phyloP scores from a whole-genome alignment of 768 basidiomycete genomes.

The Zangia roseola region DNA sequence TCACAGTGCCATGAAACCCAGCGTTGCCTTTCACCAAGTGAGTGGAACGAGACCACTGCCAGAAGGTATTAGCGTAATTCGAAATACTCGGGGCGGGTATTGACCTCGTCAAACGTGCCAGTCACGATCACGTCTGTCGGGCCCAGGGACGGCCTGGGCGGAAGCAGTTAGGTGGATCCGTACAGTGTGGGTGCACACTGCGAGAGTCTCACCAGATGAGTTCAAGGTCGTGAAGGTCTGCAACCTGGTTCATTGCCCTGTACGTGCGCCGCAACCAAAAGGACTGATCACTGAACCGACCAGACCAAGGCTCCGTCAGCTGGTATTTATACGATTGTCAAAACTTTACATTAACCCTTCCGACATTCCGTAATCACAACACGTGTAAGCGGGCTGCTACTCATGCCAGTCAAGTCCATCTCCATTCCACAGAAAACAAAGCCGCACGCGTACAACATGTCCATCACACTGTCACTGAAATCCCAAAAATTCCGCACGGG shows the following conservation, averaged over 20 bases:
- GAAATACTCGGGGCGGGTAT: conserved; percentile 18
- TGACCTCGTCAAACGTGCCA: conserved; percentile 76
- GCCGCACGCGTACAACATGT: conserved; percentile 17
- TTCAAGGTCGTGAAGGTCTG: conserved; percentile 48
- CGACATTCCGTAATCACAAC: conserved; percentile 23
- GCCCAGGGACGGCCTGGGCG: conserved; percentile 54
- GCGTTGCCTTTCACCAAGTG: conserved; percentile 49
- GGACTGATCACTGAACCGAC: conserved; percentile 9
- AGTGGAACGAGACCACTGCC: conserved; percentile 60
- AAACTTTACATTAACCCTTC: too few species aligned
- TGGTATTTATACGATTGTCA: conserved; percentile 31
- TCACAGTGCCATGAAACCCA: conserved; percentile 55
- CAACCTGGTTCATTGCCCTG: conserved; percentile 27
- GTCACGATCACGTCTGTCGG: conserved; percentile 64
- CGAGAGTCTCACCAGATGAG: conserved; percentile 48
- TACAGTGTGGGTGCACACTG: conserved; percentile 18
- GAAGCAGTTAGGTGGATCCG: conserved; percentile 5
- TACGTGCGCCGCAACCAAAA: conserved; percentile 19
- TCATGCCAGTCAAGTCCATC: neutral
- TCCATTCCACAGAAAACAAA: neutral
- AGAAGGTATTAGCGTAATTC: conserved; percentile 3
- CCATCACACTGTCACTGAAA: neutral
- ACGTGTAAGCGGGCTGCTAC: conserved; percentile 11
- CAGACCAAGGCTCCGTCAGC: neutral
- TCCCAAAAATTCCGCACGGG: too few species aligned